Percentiles rank a stretch among this genome's conserved stretches.
Conservation (phyloP, 2,329 filamentous ascomycete genomes). For the Ascochyta fabae region DNA sequence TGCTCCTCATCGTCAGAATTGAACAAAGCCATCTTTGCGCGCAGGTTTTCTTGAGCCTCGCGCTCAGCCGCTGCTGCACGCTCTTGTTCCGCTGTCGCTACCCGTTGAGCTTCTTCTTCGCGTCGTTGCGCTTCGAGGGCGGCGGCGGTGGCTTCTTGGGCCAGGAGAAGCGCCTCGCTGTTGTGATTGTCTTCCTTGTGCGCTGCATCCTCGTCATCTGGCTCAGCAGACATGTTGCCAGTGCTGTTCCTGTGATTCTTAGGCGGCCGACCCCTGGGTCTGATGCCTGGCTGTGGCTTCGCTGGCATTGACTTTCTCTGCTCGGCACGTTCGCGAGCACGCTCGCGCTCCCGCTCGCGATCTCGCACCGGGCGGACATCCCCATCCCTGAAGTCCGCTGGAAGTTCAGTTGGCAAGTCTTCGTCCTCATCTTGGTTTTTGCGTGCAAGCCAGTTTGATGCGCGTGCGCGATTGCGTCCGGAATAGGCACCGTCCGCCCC, state of each 20-base stretch:
- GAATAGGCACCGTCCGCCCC: slow-evolving; percentile 20
- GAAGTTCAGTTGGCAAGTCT: slow-evolving; percentile 53
- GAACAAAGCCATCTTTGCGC: slow-evolving; percentile 43
- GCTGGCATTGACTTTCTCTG: slow-evolving; percentile 35
- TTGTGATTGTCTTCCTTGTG: slow-evolving; percentile 42
- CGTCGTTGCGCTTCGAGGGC: slow-evolving; percentile 33
- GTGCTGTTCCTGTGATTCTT: slow-evolving; percentile 33
- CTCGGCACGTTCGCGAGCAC: slow-evolving; percentile 29
- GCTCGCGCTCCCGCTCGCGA: slow-evolving; percentile 31
- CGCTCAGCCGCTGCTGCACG: slow-evolving; percentile 30
- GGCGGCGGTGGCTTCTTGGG: slow-evolving; percentile 32
- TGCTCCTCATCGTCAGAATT: slow-evolving; percentile 38
- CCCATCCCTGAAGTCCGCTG: slow-evolving; percentile 51
- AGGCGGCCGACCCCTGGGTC: slow-evolving; percentile 34
- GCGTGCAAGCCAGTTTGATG: slow-evolving; percentile 52
- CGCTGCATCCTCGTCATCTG: slow-evolving; percentile 30
- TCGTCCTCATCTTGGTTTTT: slow-evolving; percentile 50
- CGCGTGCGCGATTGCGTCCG: slow-evolving; percentile 30
- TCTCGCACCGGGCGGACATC: slow-evolving; percentile 37
- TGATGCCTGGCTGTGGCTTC: slow-evolving; percentile 34
- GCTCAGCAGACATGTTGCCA: slow-evolving; percentile 26
- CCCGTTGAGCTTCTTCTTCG: slow-evolving; percentile 24
- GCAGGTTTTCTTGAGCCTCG: slow-evolving; percentile 45
- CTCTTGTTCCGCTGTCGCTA: slow-evolving; percentile 16
- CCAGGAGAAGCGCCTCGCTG: slow-evolving; percentile 31